phyloP scores from a whole-genome alignment of 805 yeast genomes.

The Wickerhamomyces rabaulensis region DNA sequence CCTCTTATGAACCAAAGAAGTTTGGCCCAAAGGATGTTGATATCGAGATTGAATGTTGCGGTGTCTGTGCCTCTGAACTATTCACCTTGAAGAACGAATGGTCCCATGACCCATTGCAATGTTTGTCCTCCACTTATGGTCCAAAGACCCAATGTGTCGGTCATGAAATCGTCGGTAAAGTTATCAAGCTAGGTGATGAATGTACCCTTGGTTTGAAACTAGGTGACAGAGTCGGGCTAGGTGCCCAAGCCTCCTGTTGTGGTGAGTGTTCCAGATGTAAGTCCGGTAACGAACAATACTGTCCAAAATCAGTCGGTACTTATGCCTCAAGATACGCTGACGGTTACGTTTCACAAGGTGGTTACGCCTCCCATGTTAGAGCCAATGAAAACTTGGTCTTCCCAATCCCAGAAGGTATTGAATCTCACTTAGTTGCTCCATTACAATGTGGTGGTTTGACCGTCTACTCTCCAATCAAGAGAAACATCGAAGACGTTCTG shows the following conservation, averaged over 20 bases:
- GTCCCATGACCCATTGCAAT: slow-evolving; percentile 28
- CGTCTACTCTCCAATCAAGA: slow-evolving; percentile 59
- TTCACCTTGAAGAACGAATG: slow-evolving; percentile 48
- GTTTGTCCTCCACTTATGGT: slow-evolving; percentile 22
- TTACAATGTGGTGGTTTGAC: slow-evolving; percentile 77
- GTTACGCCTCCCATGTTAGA: slow-evolving; percentile 63
- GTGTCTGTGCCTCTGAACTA: slow-evolving; percentile 64
- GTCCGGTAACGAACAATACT: slow-evolving; percentile 49
- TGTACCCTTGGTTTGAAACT: slow-evolving; percentile 43
- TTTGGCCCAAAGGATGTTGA: slow-evolving; percentile 44
- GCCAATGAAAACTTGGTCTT: slow-evolving; percentile 59
- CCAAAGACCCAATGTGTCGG: slow-evolving; percentile 51
- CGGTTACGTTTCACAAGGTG: slow-evolving; percentile 55
- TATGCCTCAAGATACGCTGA: slow-evolving; percentile 43
- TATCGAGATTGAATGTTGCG: slow-evolving; percentile 55
- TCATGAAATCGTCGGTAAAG: slow-evolving; percentile 62
- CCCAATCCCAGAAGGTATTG: slow-evolving; percentile 53
- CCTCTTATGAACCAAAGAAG: slow-evolving; percentile 43
- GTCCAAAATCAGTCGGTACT: slow-evolving; percentile 44
- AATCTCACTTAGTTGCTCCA: slow-evolving; percentile 59
- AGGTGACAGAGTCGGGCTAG: slow-evolving; percentile 79
- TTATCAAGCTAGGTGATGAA: slow-evolving; percentile 52
- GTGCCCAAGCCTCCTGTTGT: slow-evolving; percentile 66
- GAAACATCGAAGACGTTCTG: slow-evolving; percentile 26
- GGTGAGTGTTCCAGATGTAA: slow-evolving; percentile 56